Evolutionary conservation across 305 asterid genomes (phyloP), one percentile per base, ranked within the genome.

Genomic region (Fraxinus sp.): DNA sequence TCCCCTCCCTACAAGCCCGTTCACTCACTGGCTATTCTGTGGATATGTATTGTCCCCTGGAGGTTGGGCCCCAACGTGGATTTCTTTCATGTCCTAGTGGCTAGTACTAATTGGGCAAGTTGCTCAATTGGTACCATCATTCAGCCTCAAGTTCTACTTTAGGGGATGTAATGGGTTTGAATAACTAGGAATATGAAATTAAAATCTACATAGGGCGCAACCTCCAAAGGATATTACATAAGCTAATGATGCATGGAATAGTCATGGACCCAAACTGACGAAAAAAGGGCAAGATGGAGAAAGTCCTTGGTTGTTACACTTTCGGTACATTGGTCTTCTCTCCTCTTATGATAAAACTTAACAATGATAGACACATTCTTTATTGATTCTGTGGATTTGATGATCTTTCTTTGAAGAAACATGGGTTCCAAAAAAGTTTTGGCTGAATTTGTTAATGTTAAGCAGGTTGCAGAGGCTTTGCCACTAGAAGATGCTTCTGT

Each of bases 381-480:
- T 13, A 26, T 10, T 28, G 33, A 24, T 66, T 26, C 24, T 6
- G 39, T 26, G 26, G 80, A 18, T 3, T 77, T 43, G 20, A 28
- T 49, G 11, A 28, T 49, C 71, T 77, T 13, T 77, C 41, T n/a
- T 30, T 55, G 39, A n/a, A 18, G 79, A 55, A 73, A 46, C 75
- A 68, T 3, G 43, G 16, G 49, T 18, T n/a, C 16, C 78, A 11
- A 30, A 32, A 32, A 39, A 14, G 1, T 16, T 20, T 80, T 35
- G 24, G 35, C 41, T 46, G 79, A 80, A 75, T 7, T 83, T 55
- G 79, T 71, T n/a, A 13, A 32, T 49, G 14, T 78, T 41, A 77
- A 82, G 86, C 85, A 96, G 98, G 99, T 96, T 37, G 96, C 90
- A 2, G 99, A 96, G 90, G 93, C 94, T 76, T 86, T 96, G 89